phyloP scores from a whole-genome alignment of 2,329 filamentous ascomycete genomes.

The Fusarium mangiferae region DNA sequence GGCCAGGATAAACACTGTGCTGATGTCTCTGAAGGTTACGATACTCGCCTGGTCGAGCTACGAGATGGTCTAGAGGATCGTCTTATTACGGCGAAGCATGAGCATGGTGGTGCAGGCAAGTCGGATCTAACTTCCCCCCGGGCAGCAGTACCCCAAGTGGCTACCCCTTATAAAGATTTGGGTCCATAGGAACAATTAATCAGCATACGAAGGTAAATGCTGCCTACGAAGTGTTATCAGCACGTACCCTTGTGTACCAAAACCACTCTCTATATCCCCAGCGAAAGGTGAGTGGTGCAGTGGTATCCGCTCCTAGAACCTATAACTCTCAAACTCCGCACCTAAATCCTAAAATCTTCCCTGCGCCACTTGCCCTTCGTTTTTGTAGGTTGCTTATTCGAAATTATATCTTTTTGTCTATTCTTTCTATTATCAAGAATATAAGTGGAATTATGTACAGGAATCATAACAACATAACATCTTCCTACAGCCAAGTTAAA shows the following conservation, averaged over 20 bases:
- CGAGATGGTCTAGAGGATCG: too few species aligned
- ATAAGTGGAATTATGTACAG: fast-evolving
- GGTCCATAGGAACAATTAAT: too few species aligned
- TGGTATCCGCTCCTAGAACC: neutral
- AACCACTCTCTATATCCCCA: fast-evolving
- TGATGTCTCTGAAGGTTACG: too few species aligned
- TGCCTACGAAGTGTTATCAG: too few species aligned
- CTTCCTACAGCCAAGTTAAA: conserved; percentile 27
- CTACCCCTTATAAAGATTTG: too few species aligned
- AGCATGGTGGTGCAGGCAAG: too few species aligned
- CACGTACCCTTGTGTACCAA: neutral
- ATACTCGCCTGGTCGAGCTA: too few species aligned
- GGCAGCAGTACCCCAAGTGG: conserved; percentile 46
- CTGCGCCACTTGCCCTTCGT: neutral
- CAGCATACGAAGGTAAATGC: too few species aligned
- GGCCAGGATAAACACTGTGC: too few species aligned
- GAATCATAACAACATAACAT: fast-evolving
- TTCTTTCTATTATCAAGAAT: too few species aligned
- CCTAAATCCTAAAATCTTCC: neutral
- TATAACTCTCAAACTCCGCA: neutral
- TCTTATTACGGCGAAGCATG: too few species aligned
- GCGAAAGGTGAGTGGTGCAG: neutral
- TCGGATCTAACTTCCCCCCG: conserved; percentile 7
- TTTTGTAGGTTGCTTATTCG: neutral
- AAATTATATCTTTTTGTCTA: too few species aligned